A percentile compares a stretch with the other conserved stretches of the same genome.
These are phyloP conservation scores for Cercophora samala DNA, from an alignment of 495 filamentous ascomycete species.

Conservation along the genomic window DNA sequence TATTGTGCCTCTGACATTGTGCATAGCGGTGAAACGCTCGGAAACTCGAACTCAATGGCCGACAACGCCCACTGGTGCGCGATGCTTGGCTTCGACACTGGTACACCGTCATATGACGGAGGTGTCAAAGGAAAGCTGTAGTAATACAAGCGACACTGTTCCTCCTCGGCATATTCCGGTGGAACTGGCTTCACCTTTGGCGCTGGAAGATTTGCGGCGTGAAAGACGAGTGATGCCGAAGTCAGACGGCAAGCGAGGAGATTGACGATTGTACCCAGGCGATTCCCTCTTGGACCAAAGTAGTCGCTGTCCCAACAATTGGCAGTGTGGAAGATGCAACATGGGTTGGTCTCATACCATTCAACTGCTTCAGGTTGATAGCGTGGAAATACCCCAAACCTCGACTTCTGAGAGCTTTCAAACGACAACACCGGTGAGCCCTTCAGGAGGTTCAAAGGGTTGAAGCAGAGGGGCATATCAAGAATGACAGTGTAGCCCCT, in stretches of 20 bases:
- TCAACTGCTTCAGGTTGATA: conserved; percentile 49
- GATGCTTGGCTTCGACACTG: no score
- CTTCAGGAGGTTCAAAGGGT: conserved; percentile 54
- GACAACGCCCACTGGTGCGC: conserved; percentile 63
- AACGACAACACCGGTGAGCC: conserved; percentile 55
- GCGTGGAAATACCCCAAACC: conserved; percentile 63
- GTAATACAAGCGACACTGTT: conserved; percentile 65
- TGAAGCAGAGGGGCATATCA: conserved; percentile 61
- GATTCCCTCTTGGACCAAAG: conserved; percentile 29
- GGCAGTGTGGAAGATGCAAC: conserved; percentile 65
- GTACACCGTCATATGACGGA: no score
- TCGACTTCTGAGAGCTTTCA: conserved; percentile 48
- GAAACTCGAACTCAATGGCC: conserved; percentile 62
- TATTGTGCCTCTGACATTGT: conserved; percentile 54
- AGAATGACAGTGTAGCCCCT: conserved; percentile 58
- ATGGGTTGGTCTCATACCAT: conserved; percentile 63
- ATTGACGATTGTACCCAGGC: conserved; percentile 44
- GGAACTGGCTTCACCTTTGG: conserved; percentile 38
- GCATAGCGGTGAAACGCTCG: conserved; percentile 47
- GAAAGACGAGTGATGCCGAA: conserved; percentile 56
- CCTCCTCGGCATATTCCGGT: conserved; percentile 46
- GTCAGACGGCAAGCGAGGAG: conserved; percentile 62
- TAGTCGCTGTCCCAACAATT: conserved; percentile 51
- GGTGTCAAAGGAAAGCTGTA: conserved; percentile 50
- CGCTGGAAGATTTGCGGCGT: conserved; percentile 52